Conservation (phyloP, 345 rosid genomes). For the Luvunga scandens region DNA sequence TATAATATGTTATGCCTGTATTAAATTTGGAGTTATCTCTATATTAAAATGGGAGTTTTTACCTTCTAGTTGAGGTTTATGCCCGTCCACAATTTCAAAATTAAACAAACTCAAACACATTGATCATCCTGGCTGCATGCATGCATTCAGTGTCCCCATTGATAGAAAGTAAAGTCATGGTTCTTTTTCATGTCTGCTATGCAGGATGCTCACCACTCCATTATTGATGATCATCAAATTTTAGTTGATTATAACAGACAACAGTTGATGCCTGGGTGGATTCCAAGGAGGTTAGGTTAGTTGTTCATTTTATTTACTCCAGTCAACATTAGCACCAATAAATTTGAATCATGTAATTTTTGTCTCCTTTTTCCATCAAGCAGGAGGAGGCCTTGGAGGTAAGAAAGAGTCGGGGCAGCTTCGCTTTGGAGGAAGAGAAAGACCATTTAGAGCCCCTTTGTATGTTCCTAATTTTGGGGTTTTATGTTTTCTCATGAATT, state of each 20-base stretch:
- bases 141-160: background rate
- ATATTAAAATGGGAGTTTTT: background rate
- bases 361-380: background rate
- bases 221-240: conserved; percentile 69
- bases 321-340: background rate
- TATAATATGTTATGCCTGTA: background rate
- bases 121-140: background rate
- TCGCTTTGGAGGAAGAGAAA: conserved; percentile 95
- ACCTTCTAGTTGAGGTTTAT: background rate
- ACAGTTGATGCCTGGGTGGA: conserved; percentile 94
- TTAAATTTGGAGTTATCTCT: background rate
- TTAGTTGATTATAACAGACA: conserved; percentile 88
- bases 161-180: background rate
- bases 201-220: conserved; percentile 83
- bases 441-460: conserved; percentile 97
- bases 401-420: conserved; percentile 93
- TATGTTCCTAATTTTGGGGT: conserved; percentile 28
- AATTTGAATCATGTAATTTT: background rate
- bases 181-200: background rate
- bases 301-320: background rate
- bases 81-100: background rate
- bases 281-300: conserved; percentile 98
- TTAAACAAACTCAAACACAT: background rate
- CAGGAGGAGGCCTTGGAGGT: conserved; percentile 98
- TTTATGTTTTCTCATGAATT: background rate